Evolutionary conservation across 495 filamentous ascomycete genomes (phyloP).

Genomic region (Xylaria acuta): DNA sequence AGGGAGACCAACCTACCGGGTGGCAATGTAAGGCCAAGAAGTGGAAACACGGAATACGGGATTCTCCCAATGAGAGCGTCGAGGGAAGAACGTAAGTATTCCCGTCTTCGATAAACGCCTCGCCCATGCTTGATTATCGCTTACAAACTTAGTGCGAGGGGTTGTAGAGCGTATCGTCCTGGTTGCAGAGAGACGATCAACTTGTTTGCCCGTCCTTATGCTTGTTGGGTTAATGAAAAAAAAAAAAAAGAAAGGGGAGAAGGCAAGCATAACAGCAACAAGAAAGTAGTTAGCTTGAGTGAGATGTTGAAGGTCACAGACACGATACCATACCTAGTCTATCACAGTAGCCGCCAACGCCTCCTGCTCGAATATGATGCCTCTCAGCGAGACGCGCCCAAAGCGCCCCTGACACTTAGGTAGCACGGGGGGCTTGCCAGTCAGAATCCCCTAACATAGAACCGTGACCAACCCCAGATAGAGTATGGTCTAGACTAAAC

Average conservation of each 20-base stretch:
- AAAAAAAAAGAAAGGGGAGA: not conserved
- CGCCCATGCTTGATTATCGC: not conserved
- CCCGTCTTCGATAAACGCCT: not conserved
- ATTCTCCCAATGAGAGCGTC: not conserved
- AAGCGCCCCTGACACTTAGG: not conserved
- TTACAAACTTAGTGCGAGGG: conserved; percentile 8
- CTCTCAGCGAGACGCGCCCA: not conserved
- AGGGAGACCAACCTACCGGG: not conserved
- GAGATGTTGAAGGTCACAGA: conserved; percentile 1
- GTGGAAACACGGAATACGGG: not conserved
- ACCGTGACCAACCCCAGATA: not conserved
- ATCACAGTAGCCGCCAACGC: not conserved
- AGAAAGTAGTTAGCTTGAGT: not conserved
- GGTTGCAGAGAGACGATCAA: not conserved
- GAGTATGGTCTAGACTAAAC: not conserved
- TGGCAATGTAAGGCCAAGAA: not conserved
- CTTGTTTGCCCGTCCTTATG: not conserved
- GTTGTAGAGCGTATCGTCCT: not conserved
- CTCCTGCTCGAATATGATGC: not conserved
- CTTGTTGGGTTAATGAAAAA: not conserved
- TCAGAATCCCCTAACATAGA: not conserved
- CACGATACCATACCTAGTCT: not conserved
- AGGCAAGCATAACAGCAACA: not conserved
- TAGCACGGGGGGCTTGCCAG: not conserved
- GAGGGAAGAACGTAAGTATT: conserved; percentile 10